Conservation (phyloP, 164 flowering plant species). For the Aristolochia fimbriata region DNA sequence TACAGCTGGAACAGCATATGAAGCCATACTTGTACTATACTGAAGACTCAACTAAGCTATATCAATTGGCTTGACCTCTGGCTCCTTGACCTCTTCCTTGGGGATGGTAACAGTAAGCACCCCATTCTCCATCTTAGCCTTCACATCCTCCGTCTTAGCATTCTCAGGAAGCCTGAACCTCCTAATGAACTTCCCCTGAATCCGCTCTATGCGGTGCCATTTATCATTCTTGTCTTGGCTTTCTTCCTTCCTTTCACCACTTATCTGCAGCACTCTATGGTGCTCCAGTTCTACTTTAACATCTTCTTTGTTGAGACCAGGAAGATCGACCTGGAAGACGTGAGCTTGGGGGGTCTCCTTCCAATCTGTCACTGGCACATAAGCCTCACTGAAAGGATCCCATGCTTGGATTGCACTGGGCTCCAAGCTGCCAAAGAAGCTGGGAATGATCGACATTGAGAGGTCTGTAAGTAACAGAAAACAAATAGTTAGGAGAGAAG, state of each 20-base stretch:
- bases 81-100: constrained; percentile 19
- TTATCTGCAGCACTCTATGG: constrained; percentile 19
- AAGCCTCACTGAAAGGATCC: neutral
- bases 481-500: too few species aligned
- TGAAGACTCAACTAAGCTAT: constrained; percentile 5
- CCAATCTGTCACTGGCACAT: constrained; percentile 20
- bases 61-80: constrained; percentile 16
- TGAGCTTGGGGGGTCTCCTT: constrained; percentile 30
- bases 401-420: neutral
- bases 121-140: constrained; percentile 27
- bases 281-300: constrained; percentile 34
- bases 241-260: constrained; percentile 22
- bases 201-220: constrained; percentile 25
- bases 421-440: neutral
- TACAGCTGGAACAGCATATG: too few species aligned
- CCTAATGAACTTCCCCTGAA: constrained; percentile 20
- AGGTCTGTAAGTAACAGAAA: neutral
- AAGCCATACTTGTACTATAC: too few species aligned
- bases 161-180: constrained; percentile 31
- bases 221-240: constrained; percentile 23
- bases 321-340: constrained; percentile 27
- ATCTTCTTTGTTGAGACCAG: constrained; percentile 27
- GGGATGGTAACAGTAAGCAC: constrained; percentile 28
- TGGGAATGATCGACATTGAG: neutral
- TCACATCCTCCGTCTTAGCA: constrained; percentile 21